Evolutionary conservation across 208 protist genomes (phyloP).

Genomic region (Trypanosoma vivax): DNA sequence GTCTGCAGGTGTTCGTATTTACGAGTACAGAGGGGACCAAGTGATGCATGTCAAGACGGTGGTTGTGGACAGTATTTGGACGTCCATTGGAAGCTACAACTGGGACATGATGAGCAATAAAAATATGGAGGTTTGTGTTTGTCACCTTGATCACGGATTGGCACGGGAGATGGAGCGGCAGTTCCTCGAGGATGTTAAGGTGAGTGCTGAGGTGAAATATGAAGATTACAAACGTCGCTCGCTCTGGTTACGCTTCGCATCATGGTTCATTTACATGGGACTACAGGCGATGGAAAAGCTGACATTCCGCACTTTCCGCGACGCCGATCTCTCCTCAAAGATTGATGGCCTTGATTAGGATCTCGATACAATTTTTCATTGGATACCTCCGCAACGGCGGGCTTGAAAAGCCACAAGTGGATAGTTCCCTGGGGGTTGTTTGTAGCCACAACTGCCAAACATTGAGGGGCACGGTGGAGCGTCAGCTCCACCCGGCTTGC

Average conservation of each 20-base stretch:
- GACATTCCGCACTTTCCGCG: slow-evolving; percentile 45
- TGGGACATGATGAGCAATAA: slow-evolving; percentile 91
- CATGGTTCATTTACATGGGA: slow-evolving; percentile 77
- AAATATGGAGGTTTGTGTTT: slow-evolving; percentile 86
- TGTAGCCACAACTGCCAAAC: too few species aligned
- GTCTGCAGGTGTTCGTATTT: slow-evolving; percentile 71
- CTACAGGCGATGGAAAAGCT: slow-evolving; percentile 67
- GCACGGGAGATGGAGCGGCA: slow-evolving; percentile 83
- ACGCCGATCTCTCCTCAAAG: slow-evolving; percentile 41
- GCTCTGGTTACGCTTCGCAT: slow-evolving; percentile 55
- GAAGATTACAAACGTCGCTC: slow-evolving; percentile 64
- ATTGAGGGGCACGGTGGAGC: too few species aligned
- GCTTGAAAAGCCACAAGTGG: too few species aligned
- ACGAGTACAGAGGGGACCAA: slow-evolving; percentile 82
- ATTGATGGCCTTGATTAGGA: too few species aligned
- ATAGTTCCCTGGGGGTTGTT: too few species aligned
- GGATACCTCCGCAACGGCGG: too few species aligned
- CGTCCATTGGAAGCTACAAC: slow-evolving; percentile 89
- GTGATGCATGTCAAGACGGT: slow-evolving; percentile 92
- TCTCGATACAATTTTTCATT: too few species aligned
- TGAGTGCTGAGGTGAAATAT: slow-evolving; percentile 61
- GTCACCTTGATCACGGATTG: slow-evolving; percentile 52
- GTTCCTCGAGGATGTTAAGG: slow-evolving; percentile 58
- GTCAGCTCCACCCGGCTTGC: too few species aligned
- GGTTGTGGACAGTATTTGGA: slow-evolving; percentile 89